phyloP scores from a whole-genome alignment of 768 basidiomycete genomes.

The Lactifluus volemus region DNA sequence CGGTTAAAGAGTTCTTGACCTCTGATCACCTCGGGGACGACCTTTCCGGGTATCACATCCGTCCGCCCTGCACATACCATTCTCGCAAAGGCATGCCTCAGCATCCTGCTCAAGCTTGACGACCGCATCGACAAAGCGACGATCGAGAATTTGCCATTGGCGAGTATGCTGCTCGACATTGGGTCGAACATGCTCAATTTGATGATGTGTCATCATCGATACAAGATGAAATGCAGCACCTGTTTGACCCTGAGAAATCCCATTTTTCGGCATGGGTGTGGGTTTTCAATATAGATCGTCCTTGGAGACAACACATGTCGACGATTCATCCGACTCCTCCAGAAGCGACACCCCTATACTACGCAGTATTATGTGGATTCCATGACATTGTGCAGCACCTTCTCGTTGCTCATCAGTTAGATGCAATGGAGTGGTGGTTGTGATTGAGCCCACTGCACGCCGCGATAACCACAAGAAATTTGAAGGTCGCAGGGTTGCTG shows the following conservation, averaged over 20 bases:
- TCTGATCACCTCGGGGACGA: neutral
- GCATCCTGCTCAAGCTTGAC: neutral
- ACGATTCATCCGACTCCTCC: neutral
- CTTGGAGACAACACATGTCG: neutral
- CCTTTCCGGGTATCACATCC: neutral
- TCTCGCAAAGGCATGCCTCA: neutral
- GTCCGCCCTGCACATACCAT: neutral
- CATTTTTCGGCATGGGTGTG: slow-evolving; percentile 5
- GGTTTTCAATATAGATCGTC: neutral
- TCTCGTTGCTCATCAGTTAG: too few relatives aligned
- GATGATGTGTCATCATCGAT: neutral
- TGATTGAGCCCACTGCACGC: neutral
- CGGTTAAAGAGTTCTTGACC: slow-evolving; percentile 1
- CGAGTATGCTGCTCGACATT: neutral
- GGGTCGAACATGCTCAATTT: neutral
- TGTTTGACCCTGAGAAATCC: neutral
- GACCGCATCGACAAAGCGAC: neutral
- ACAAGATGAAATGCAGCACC: neutral
- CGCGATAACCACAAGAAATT: neutral
- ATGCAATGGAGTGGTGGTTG: neutral
- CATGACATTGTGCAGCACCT: too few relatives aligned
- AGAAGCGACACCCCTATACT: too few relatives aligned
- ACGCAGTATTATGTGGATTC: too few relatives aligned
- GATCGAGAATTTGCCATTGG: neutral
- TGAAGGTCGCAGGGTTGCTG: neutral